Conservation (phyloP, 2,329 filamentous ascomycete genomes). For the Elsinoe perseae region DNA sequence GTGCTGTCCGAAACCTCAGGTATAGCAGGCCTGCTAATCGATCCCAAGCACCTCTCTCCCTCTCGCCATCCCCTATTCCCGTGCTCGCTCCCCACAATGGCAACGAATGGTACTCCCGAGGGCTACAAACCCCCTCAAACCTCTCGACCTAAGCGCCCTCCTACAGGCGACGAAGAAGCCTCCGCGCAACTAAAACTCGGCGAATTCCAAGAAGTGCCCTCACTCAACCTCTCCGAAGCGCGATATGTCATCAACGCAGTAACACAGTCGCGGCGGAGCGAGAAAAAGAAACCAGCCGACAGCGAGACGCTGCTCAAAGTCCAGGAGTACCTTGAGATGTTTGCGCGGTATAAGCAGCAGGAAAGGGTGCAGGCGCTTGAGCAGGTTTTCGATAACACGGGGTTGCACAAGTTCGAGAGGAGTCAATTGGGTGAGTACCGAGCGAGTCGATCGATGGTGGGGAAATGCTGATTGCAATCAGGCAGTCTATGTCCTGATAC, state of each 20-base stretch:
- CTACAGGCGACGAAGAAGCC: slow-evolving; percentile 80
- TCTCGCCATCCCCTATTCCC: background rate
- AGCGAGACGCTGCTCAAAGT: slow-evolving; percentile 68
- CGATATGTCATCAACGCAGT: slow-evolving; percentile 87
- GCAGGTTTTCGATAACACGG: slow-evolving; percentile 54
- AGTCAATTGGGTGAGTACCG: slow-evolving; percentile 69
- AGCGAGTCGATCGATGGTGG: background rate
- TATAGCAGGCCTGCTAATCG: background rate
- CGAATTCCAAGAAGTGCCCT: slow-evolving; percentile 87
- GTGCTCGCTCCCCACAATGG: slow-evolving; percentile 22
- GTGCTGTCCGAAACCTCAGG: background rate
- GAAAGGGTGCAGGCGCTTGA: slow-evolving; percentile 94
- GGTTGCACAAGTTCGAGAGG: slow-evolving; percentile 85
- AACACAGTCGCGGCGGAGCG: slow-evolving; percentile 26
- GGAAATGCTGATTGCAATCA: slow-evolving; percentile 32
- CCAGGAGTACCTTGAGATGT: slow-evolving; percentile 85
- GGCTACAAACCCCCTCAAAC: slow-evolving; percentile 22
- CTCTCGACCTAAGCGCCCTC: slow-evolving; percentile 57
- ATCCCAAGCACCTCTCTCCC: background rate
- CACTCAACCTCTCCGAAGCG: slow-evolving; percentile 85
- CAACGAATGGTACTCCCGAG: slow-evolving; percentile 22
- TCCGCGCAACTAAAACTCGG: slow-evolving; percentile 73
- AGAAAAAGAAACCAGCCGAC: slow-evolving; percentile 18
- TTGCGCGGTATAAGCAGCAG: slow-evolving; percentile 91
- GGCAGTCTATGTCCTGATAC: slow-evolving; percentile 87